Base-by-base conservation (phyloP, 2,329 filamentous ascomycete species). In the Stachybotrys chartarum region DNA sequence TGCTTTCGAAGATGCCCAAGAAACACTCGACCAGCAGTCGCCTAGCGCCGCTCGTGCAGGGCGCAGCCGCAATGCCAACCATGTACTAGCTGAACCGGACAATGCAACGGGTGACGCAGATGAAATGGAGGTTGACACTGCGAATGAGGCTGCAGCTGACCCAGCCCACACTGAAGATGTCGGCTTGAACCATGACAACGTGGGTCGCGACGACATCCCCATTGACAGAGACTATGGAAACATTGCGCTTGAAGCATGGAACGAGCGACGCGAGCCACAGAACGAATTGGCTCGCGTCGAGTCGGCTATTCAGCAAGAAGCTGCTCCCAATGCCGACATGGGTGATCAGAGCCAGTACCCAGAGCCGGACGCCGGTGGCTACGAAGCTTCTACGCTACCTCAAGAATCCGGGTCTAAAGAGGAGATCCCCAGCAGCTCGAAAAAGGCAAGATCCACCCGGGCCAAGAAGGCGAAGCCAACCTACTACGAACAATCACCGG, bases 401-500 rank as follows among this genome's bases (percentile, higher is more conserved):
- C 60, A 24, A 59, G 51, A 64, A 61, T 44, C 63, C 64, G 5
- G 30, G 58, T n/a, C 55, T 58, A 16, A 51, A 54, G 24, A 24
- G 30, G 58, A 61, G 11, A 57, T 60, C 39, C 59, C 62, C 7
- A 61, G 63, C 7, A 65, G 61, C 49, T 18, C 60, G 44, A 67
- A 65, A 58, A 66, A 60, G 58, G 55, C 63, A 45, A 67, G 70
- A 30, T 67, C 74, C 39, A 71, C 71, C 35, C 66, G 70, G 54
- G 69, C 70, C 48, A 79, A 77, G 67, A 80, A 77, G 66, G 70
- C 74, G 51, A 81, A 81, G 62, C 74, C 75, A 10, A 76, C 75
- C 17, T 77, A 71, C 55, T 76, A 75, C 58, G 69, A 72, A 47
- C 65, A 71, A 54, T 63, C 67, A 1, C 58, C 64, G 10, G 58